phyloP scores from a whole-genome alignment of 2,329 filamentous ascomycete genomes.

The Dactylellina leptospora region DNA sequence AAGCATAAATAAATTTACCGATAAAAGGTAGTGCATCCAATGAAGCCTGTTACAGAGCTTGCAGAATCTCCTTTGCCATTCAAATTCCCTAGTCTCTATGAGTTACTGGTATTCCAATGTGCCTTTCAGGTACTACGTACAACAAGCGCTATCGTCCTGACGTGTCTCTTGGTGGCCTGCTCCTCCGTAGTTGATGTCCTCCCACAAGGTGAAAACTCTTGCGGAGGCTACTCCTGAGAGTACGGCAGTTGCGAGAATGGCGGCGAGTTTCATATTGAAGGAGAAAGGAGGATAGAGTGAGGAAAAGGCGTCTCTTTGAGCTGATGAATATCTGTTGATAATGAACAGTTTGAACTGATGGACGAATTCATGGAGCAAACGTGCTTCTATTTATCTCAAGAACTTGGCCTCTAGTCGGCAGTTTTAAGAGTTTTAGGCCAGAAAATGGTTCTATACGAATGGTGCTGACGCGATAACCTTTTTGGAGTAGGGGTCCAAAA shows the following conservation, averaged over 20 bases:
- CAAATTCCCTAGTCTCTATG: constrained; percentile 5
- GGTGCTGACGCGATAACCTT: constrained; percentile 5
- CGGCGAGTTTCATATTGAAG: neutral
- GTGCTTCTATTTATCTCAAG: neutral
- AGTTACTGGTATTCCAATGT: constrained; percentile 7
- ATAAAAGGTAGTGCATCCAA: constrained; percentile 6
- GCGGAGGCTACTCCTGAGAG: constrained; percentile 5
- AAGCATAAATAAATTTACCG: neutral
- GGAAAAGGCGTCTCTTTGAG: neutral
- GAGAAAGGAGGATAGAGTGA: constrained; percentile 2
- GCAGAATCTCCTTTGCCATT: constrained; percentile 8
- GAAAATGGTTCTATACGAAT: neutral
- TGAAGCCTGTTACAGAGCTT: neutral
- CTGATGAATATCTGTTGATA: neutral
- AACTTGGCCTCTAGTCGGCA: neutral
- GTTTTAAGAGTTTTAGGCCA: neutral
- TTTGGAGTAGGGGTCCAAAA: no score
- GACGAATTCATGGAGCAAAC: neutral
- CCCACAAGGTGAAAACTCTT: neutral
- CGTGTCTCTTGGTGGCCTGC: neutral
- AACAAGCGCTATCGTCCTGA: constrained; percentile 7
- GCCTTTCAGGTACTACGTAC: neutral
- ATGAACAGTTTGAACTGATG: neutral
- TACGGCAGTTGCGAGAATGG: neutral
- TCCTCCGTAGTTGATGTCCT: constrained; percentile 2